phyloP scores from a whole-genome alignment of 2,329 filamentous ascomycete genomes.

The Cladosporium sp. region DNA sequence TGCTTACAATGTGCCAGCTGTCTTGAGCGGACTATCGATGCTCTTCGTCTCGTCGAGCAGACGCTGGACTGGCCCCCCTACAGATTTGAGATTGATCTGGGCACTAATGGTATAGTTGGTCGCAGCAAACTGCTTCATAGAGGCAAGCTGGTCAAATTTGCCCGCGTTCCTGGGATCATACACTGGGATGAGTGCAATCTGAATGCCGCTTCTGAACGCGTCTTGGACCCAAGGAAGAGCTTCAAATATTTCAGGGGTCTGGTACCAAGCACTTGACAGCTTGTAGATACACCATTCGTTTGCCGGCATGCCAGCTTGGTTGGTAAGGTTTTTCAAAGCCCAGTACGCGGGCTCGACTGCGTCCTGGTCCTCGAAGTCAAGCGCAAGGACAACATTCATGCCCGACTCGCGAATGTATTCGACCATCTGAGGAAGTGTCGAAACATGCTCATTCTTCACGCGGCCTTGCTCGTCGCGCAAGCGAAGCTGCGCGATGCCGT shows the following conservation, averaged over 20 bases:
- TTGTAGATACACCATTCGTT: conserved; percentile 28
- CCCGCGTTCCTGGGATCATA: conserved; percentile 19
- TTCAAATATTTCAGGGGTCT: conserved; percentile 23
- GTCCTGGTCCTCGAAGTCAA: conserved; percentile 25
- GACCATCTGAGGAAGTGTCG: conserved; percentile 23
- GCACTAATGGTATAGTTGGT: conserved; percentile 25
- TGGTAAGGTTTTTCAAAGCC: conserved; percentile 22
- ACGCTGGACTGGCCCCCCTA: conserved; percentile 18
- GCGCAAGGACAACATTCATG: conserved; percentile 24
- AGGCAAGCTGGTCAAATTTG: conserved; percentile 21
- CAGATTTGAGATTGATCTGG: conserved; percentile 20
- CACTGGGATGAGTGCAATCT: conserved; percentile 22
- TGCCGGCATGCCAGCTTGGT: conserved; percentile 14
- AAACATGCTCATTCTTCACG: conserved; percentile 23
- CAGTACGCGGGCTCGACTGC: conserved; percentile 26
- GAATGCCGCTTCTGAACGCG: conserved; percentile 18
- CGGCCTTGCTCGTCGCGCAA: conserved; percentile 24
- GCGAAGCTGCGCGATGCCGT: conserved; percentile 20
- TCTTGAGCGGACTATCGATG: not conserved
- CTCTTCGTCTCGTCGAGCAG: conserved; percentile 19
- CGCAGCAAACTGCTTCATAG: conserved; percentile 18
- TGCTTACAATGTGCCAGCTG: conserved; percentile 15
- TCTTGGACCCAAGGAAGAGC: conserved; percentile 25
- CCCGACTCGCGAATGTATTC: conserved; percentile 23
- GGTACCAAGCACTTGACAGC: conserved; percentile 23